These are phyloP conservation scores for Cytospora piceae DNA, from an alignment of 2,329 filamentous ascomycete species.

Conservation along the genomic window DNA sequence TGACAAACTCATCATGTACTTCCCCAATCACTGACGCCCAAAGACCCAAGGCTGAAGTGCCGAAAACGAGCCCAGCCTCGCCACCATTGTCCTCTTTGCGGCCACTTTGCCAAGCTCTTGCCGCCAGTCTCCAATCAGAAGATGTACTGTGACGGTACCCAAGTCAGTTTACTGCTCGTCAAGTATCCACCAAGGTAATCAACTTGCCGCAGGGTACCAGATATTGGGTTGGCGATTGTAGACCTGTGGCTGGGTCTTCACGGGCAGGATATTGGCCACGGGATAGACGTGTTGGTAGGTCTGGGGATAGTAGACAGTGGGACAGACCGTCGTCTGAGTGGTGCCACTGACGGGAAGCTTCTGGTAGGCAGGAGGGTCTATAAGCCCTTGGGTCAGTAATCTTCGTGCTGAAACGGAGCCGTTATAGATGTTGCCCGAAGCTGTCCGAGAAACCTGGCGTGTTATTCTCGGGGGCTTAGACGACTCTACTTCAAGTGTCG, in stretches of 20 bases:
- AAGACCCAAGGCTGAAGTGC: not conserved
- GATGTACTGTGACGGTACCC: not conserved
- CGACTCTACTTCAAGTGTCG: too few species aligned
- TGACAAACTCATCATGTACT: not conserved
- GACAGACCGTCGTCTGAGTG: not conserved
- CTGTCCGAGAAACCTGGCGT: too few species aligned
- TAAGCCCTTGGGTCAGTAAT: not conserved
- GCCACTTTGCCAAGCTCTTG: not conserved
- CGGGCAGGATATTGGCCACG: not conserved
- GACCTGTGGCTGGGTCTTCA: not conserved
- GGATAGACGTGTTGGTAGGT: conserved; percentile 2
- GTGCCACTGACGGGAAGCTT: conserved; percentile 23
- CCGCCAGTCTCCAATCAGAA: not conserved
- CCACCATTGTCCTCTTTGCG: not conserved
- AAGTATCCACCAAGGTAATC: too few species aligned
- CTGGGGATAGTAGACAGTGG: not conserved
- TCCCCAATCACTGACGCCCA: not conserved
- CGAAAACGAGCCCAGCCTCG: not conserved
- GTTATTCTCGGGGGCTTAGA: not conserved
- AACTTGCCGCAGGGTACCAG: conserved; percentile 19
- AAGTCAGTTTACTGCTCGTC: not conserved
- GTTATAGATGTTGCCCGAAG: not conserved
- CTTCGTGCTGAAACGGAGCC: not conserved
- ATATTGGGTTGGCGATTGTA: conserved; percentile 5
- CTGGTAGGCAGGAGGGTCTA: conserved; percentile 2